Evolutionary conservation across 345 rosid species (phyloP), one percentile per base, ranked within the genome.

Genomic region (Ceriops decandra): DNA sequence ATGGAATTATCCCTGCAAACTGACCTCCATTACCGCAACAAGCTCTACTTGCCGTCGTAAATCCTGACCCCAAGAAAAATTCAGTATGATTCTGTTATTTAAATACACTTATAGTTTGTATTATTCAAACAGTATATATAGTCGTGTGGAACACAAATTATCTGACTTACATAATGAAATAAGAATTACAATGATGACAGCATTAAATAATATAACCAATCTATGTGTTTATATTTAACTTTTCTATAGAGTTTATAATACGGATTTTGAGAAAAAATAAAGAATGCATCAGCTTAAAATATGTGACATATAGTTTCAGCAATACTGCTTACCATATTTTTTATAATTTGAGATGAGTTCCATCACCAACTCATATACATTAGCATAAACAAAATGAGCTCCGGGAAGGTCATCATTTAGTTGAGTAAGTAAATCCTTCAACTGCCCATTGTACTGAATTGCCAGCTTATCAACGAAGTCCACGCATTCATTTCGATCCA

Each of bases 1-100:
- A 91, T 32, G 98, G 96, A 65, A 89, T 73, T 83, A 89, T 88
- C 72, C 98, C 96, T 2, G 92, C 92, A 33, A 84, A 80, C 74
- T 89, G 90, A 26, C 97, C 93, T 59, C 86, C 90, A 51, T 88
- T 93, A 32, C 91, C 89, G 70, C 98, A 88, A 30, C 96, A 90
- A 27, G 97, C 96, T 76, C 56, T 84, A 21, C 77, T 90, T 30
- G 93, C 78, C 9, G 98, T 86, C 57, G 70, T 66, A 77, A 88
- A 92, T 65, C 96, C 98, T 92, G 24, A 32, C 35, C 19, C 16
- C 49, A 42, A 3, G 4, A 42, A 42, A 42, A 42, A 42, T 42
- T 42, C 49, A 42, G 11, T 42, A 13, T 42, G 15, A 42, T 42
- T 15, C 17, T 42, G 49, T 42, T 11, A 15, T 11, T 42, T 42